Evolutionary conservation across 345 rosid species (phyloP).

Genomic region (Limnanthes douglasii): DNA sequence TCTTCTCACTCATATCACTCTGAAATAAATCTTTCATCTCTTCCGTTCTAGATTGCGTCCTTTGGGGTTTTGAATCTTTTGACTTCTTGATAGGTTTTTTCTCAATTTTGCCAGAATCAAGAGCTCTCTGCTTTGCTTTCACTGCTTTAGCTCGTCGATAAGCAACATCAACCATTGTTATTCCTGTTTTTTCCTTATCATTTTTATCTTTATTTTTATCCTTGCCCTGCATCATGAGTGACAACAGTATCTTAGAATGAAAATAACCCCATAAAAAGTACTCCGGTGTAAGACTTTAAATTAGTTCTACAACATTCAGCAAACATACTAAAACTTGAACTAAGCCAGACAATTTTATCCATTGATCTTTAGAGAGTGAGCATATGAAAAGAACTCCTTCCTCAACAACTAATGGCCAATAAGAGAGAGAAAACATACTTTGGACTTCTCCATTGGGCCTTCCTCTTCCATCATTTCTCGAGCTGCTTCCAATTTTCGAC

Average conservation of each 20-base stretch:
- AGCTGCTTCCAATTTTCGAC: constrained; percentile 88
- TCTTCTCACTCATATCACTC: constrained; percentile 68
- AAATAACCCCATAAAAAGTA: neutral
- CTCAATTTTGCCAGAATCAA: constrained; percentile 51
- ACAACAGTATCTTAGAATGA: neutral
- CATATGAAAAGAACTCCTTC: neutral
- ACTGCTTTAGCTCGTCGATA: constrained; percentile 81
- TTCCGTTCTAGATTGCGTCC: constrained; percentile 42
- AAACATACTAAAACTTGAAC: no score
- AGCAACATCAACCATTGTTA: constrained; percentile 61
- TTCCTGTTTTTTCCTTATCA: constrained; percentile 46
- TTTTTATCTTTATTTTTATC: constrained; percentile 36
- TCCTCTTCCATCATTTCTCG: constrained; percentile 91
- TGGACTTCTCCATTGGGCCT: constrained; percentile 17
- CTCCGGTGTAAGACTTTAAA: neutral
- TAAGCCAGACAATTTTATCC: no score
- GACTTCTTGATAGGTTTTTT: constrained; percentile 25
- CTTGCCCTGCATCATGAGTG: constrained; percentile 16
- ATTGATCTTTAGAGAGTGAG: no score
- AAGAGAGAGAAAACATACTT: constrained; percentile 18
- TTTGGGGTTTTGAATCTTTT: constrained; percentile 26
- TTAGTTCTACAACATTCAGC: no score
- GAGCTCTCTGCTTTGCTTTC: constrained; percentile 61
- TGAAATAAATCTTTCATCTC: constrained; percentile 81
- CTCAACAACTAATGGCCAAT: neutral